Evolutionary conservation across 306 rosid species (phyloP), one percentile per base, ranked within the genome.

Genomic region (Cucumis hystrix): DNA sequence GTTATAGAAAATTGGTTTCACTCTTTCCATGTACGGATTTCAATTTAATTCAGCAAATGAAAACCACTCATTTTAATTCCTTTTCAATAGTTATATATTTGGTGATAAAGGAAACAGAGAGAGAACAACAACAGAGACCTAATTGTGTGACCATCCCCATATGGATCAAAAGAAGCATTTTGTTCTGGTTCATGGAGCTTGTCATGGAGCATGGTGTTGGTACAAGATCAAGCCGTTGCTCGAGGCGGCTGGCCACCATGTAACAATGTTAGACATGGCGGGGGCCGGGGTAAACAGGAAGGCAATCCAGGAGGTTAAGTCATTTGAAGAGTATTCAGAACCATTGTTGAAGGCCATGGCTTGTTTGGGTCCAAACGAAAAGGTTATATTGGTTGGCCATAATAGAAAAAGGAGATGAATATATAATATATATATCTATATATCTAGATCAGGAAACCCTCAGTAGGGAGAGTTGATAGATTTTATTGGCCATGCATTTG

Each of bases 161-260:
- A 74, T 74, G 78, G 66, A 9, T 16, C 59, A 74, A 45, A 74
- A 39, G 39, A 74, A 52, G 39, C 91, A 86, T 51, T 85, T 86
- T n/a, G 89, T 91, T 56, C 68, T 86, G 77, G 83, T 86, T 66
- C 97, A 91, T 40, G 94, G 94, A 43, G 80, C 87, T 0, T 60
- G 87, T 30, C 88, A 83, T 74, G 97, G 97, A 11, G 92, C 88
- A 0, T 89, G 96, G 92, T 80, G 89, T 60, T 91, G 97, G 92
- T 88, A 83, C 10, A 89, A 87, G 84, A 43, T 88, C 2, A 7
- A 60, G 12, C 43, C 83, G 51, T 21, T 79, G 64, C 65, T 89
- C 28, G 80, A 82, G 79, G 82, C 88, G 0, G 62, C 17, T 37
- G 91, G 90, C 20, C 90, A 84, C 78, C 8, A 59, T 25, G 91